Evolutionary conservation across 768 basidiomycete species (phyloP).

Genomic region (Tylopilus intermedius): DNA sequence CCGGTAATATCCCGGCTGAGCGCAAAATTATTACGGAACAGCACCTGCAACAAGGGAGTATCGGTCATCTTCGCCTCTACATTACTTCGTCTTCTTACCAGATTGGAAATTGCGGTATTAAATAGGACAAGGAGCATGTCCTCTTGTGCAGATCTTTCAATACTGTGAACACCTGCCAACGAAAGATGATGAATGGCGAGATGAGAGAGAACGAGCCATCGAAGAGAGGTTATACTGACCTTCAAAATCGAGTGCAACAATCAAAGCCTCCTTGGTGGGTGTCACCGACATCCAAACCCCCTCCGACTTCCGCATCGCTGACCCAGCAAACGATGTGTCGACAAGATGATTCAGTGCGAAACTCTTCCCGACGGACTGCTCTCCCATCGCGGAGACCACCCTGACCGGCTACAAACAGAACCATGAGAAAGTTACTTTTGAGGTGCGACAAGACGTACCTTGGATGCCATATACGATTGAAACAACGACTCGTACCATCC

Average conservation of each 20-base stretch:
- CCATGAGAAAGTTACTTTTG: neutral
- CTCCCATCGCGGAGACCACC: conserved; percentile 65
- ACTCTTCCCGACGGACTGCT: conserved; percentile 60
- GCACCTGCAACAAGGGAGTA: conserved; percentile 35
- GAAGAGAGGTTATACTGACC: conserved; percentile 29
- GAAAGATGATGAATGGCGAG: neutral
- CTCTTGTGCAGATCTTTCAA: conserved; percentile 60
- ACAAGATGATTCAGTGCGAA: conserved; percentile 54
- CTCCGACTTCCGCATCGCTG: conserved; percentile 58
- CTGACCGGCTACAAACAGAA: conserved; percentile 42
- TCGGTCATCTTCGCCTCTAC: neutral
- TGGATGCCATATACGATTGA: conserved; percentile 54
- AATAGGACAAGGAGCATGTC: conserved; percentile 60
- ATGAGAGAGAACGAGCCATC: neutral
- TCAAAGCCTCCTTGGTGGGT: conserved; percentile 46
- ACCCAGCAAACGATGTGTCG: conserved; percentile 60
- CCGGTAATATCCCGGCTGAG: conserved; percentile 55
- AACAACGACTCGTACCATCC: conserved; percentile 66
- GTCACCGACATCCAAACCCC: conserved; percentile 66
- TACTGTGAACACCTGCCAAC: conserved; percentile 50
- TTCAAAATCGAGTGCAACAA: conserved; percentile 65
- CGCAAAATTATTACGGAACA: conserved; percentile 65
- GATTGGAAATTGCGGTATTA: conserved; percentile 61
- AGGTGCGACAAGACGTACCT: conserved; percentile 30
- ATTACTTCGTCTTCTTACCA: conserved; percentile 38